Conservation (phyloP, 805 yeast genomes). For the Phaffomyces opuntiae region DNA sequence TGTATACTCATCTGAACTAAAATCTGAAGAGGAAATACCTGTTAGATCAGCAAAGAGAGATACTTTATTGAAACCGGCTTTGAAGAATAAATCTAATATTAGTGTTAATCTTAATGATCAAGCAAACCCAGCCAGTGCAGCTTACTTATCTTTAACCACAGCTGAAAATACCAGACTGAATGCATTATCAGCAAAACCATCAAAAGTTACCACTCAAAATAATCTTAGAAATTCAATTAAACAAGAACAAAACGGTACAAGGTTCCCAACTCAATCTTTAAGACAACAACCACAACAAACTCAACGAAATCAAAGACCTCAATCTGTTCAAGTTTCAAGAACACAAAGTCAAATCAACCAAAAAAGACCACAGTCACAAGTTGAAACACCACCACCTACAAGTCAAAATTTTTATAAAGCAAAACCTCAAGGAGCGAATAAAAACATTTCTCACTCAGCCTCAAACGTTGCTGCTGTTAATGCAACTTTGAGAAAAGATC, state of each 20-base stretch:
- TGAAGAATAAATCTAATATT: conserved; percentile 25
- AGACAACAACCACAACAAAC: neutral
- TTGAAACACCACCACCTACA: neutral
- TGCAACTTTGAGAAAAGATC: conserved; percentile 45
- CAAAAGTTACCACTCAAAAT: neutral
- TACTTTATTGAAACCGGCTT: conserved; percentile 32
- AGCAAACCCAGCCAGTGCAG: conserved; percentile 45
- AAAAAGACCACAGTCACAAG: conserved; percentile 2
- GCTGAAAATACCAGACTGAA: conserved; percentile 75
- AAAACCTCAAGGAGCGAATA: conserved; percentile 1
- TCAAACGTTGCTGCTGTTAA: conserved; percentile 32
- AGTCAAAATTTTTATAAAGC: neutral
- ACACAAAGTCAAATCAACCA: neutral
- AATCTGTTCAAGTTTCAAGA: neutral
- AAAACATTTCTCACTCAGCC: conserved; percentile 7
- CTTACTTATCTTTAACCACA: conserved; percentile 62
- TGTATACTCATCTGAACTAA: conserved; percentile 8
- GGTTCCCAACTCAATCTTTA: neutral
- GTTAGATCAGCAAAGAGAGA: conserved; percentile 26
- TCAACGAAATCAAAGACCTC: neutral
- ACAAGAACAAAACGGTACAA: neutral
- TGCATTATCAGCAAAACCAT: conserved; percentile 28
- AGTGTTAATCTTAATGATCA: conserved; percentile 15
- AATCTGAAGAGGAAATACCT: conserved; percentile 23
- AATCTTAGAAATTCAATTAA: neutral